phyloP scores from a whole-genome alignment of 176 grass and related monocot genomes.

The Juncus effusus region DNA sequence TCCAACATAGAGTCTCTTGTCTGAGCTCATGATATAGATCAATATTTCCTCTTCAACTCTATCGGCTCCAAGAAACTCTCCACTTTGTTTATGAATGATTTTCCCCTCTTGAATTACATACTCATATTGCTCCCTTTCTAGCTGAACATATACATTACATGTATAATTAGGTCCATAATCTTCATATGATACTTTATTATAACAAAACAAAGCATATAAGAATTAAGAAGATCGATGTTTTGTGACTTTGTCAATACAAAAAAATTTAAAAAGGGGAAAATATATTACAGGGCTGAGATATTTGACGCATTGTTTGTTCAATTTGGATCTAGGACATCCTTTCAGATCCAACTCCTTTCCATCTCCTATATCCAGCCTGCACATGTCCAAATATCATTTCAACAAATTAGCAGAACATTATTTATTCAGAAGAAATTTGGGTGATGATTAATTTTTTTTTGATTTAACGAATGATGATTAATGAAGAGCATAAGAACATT shows the following conservation, averaged over 20 bases:
- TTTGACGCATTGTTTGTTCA: conserved; percentile 72
- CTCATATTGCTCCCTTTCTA: conserved; percentile 73
- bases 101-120: conserved; percentile 51
- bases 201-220: no score
- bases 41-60: conserved; percentile 58
- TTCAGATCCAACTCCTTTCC: conserved; percentile 74
- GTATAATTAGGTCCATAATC: no score
- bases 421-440: no score
- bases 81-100: conserved; percentile 53
- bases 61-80: conserved; percentile 55
- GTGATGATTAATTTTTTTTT: no score
- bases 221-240: no score
- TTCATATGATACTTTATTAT: no score
- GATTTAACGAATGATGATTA: no score
- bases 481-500: no score
- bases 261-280: conserved; percentile 2
- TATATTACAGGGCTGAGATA: conserved; percentile 88
- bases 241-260: neutral
- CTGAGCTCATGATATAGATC: conserved; percentile 94
- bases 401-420: neutral
- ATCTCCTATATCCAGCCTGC: conserved; percentile 85
- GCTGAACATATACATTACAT: conserved; percentile 42
- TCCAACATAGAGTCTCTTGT: conserved; percentile 65
- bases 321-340: conserved; percentile 53
- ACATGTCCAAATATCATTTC: neutral